Evolutionary conservation across 805 yeast genomes (phyloP).

Genomic region (Torulaspora franciscae): DNA sequence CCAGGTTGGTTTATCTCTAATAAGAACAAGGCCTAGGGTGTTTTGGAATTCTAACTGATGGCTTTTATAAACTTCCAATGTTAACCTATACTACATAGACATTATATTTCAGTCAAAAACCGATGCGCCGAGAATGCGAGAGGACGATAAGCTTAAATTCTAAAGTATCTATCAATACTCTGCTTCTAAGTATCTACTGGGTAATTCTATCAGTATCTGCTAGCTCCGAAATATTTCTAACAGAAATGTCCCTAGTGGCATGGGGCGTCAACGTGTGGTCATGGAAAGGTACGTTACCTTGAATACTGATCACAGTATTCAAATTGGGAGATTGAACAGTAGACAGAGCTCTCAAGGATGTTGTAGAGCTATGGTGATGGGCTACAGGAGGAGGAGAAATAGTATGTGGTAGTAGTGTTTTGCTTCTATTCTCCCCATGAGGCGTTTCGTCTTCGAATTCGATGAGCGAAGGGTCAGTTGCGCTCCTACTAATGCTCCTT

Average conservation of each 20-base stretch:
- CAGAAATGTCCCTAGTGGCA: slow-evolving; percentile 26
- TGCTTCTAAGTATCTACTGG: slow-evolving; percentile 16
- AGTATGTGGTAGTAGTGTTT: slow-evolving; percentile 7
- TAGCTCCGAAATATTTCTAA: slow-evolving; percentile 26
- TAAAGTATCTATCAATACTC: background rate
- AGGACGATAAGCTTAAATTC: background rate
- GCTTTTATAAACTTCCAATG: background rate
- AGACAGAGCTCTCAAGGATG: slow-evolving; percentile 13
- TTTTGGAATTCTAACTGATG: background rate
- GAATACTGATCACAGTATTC: slow-evolving; percentile 29
- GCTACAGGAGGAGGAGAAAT: slow-evolving; percentile 29
- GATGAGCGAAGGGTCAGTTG: slow-evolving; percentile 3
- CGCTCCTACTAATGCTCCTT: slow-evolving; percentile 14
- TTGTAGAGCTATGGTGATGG: slow-evolving; percentile 20
- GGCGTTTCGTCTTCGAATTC: slow-evolving; percentile 1
- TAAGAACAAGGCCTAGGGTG: slow-evolving; percentile 9
- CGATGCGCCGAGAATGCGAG: background rate
- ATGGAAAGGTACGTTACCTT: slow-evolving; percentile 30
- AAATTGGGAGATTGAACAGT: slow-evolving; percentile 26
- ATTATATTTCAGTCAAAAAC: background rate
- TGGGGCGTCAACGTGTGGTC: slow-evolving; percentile 31
- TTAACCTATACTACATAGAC: background rate
- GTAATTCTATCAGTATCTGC: slow-evolving; percentile 34
- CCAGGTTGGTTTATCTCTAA: slow-evolving; percentile 43
- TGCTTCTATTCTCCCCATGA: slow-evolving; percentile 3